These are phyloP conservation scores for Eimeria falciformis DNA, from an alignment of 169 alveolate species.

Conservation along the genomic window DNA sequence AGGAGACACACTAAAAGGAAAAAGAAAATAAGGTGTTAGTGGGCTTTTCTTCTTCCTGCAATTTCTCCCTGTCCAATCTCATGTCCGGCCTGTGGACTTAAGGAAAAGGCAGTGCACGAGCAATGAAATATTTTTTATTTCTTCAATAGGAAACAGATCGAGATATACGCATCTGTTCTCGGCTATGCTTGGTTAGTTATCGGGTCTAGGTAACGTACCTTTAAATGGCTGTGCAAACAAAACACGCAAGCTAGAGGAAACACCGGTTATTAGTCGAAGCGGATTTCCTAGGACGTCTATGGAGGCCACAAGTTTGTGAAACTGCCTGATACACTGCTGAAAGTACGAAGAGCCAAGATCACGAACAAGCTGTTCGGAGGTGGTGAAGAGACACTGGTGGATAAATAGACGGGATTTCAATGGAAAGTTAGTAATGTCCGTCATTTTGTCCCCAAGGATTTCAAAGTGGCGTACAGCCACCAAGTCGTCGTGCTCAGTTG, in stretches of 20 bases:
- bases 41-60: too few relatives aligned
- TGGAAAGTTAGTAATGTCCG: conserved; percentile 74
- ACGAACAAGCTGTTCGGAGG: conserved; percentile 52
- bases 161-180: too few relatives aligned
- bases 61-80: too few relatives aligned
- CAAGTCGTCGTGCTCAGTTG: conserved; percentile 27
- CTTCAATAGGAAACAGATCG: too few relatives aligned
- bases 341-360: conserved; percentile 42
- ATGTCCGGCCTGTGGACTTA: too few relatives aligned
- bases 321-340: conserved; percentile 76
- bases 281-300: conserved; percentile 77
- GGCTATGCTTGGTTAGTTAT: neutral
- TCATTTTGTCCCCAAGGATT: conserved; percentile 67
- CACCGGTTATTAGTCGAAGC: conserved; percentile 68
- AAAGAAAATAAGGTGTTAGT: too few relatives aligned
- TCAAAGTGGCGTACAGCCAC: conserved; percentile 69
- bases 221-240: conserved; percentile 4
- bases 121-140: too few relatives aligned
- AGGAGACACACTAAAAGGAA: too few relatives aligned
- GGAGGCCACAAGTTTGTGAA: conserved; percentile 71
- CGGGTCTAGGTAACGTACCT: conserved; percentile 27
- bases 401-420: conserved; percentile 55
- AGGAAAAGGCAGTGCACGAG: too few relatives aligned
- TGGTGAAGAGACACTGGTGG: conserved; percentile 72
- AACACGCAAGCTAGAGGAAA: conserved; percentile 68